Evolutionary conservation across 805 yeast species (phyloP).

Genomic region (Zygosaccharomyces rouxii): DNA sequence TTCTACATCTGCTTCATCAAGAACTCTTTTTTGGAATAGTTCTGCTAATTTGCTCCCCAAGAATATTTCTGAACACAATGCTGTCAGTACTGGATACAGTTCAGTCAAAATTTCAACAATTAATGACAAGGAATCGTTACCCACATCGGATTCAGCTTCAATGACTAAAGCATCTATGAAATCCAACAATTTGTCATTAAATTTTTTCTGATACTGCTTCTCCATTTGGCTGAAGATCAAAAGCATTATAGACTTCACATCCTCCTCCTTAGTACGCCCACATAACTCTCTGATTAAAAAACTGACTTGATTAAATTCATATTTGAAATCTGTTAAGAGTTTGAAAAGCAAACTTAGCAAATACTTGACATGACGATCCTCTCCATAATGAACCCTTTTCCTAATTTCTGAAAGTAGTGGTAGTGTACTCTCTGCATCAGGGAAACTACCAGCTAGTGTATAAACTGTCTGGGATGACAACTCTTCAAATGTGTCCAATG

Average conservation of each 20-base stretch:
- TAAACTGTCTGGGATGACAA: slow-evolving; percentile 20
- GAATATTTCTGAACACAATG: slow-evolving; percentile 31
- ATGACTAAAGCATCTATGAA: slow-evolving; percentile 22
- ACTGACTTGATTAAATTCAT: slow-evolving; percentile 23
- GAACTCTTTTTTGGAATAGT: slow-evolving; percentile 21
- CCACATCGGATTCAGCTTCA: slow-evolving; percentile 27
- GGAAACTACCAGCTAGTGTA: slow-evolving; percentile 23
- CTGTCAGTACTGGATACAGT: slow-evolving; percentile 28
- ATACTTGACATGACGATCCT: slow-evolving; percentile 18
- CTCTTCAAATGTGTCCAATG: slow-evolving; percentile 22
- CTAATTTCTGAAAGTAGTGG: slow-evolving; percentile 19
- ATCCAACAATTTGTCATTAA: slow-evolving; percentile 18
- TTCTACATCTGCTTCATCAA: slow-evolving; percentile 14
- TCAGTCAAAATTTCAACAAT: slow-evolving; percentile 24
- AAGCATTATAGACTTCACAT: slow-evolving; percentile 21
- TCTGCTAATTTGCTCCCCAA: slow-evolving; percentile 27
- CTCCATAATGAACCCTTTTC: slow-evolving; percentile 19
- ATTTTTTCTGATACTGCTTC: slow-evolving; percentile 14
- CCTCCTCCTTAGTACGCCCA: slow-evolving; percentile 19
- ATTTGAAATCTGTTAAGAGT: slow-evolving; percentile 27
- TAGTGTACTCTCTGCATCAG: slow-evolving; percentile 16
- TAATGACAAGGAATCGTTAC: slow-evolving; percentile 20
- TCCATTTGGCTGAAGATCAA: slow-evolving; percentile 21
- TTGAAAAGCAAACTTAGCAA: slow-evolving; percentile 25
- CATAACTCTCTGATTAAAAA: slow-evolving; percentile 26